phyloP scores from a whole-genome alignment of 2,329 filamentous ascomycete genomes.

The Neoscytalidium dimidiatum region DNA sequence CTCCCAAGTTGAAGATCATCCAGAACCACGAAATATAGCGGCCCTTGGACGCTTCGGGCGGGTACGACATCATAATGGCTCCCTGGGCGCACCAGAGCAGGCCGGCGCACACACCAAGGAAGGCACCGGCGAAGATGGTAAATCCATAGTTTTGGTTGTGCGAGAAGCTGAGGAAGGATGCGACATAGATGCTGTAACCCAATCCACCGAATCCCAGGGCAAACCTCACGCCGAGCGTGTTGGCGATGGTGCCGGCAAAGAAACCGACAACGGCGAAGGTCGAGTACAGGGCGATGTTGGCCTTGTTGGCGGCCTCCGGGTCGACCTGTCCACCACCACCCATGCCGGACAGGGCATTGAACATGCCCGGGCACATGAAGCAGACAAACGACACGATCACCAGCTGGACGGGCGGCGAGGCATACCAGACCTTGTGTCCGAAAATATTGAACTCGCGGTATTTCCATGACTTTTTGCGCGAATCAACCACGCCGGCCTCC shows the following conservation, averaged over 20 bases:
- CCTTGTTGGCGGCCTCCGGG: constrained; percentile 61
- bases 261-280: constrained; percentile 69
- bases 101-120: constrained; percentile 77
- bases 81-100: constrained; percentile 82
- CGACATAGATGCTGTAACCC: constrained; percentile 75
- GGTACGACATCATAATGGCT: constrained; percentile 89
- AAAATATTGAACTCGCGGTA: constrained; percentile 47
- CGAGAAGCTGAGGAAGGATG: constrained; percentile 69
- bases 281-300: constrained; percentile 71
- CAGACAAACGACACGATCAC: constrained; percentile 54
- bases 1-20: constrained; percentile 93
- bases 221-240: constrained; percentile 69
- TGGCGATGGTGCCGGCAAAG: constrained; percentile 72
- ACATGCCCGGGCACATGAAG: constrained; percentile 58
- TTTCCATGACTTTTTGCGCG: constrained; percentile 48
- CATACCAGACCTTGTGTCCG: constrained; percentile 48
- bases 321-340: constrained; percentile 52
- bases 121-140: constrained; percentile 73
- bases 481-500: constrained; percentile 30
- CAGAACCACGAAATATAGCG: constrained; percentile 90
- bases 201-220: constrained; percentile 73
- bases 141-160: constrained; percentile 70
- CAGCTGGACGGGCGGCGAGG: constrained; percentile 51
- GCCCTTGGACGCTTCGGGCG: constrained; percentile 77
- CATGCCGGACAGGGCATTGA: constrained; percentile 54